phyloP scores from a whole-genome alignment of 1,139 yeast genomes.

The Yamadazyma oceani region DNA sequence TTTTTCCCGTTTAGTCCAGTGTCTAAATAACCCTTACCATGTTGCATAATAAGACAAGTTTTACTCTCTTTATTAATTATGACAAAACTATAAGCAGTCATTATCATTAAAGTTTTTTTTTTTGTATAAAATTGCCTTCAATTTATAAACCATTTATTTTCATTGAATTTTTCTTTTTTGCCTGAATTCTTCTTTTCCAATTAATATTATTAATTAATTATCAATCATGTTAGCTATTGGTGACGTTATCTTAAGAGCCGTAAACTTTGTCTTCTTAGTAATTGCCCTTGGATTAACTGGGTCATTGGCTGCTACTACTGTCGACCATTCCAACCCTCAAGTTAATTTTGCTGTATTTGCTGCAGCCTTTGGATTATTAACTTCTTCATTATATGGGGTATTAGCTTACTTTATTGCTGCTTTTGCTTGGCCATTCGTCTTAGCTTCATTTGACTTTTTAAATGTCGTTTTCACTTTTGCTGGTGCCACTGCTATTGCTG shows the following conservation, averaged over 20 bases:
- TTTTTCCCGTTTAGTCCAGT: conserved; percentile 1
- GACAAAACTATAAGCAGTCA: neutral
- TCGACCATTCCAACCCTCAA: conserved; percentile 62
- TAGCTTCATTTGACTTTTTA: conserved; percentile 76
- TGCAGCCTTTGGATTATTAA: conserved; percentile 78
- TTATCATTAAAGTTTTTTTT: conserved; percentile 1
- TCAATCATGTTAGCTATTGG: conserved; percentile 59
- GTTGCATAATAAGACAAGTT: too few species aligned
- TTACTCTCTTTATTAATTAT: too few species aligned
- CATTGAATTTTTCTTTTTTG: neutral
- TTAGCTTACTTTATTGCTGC: conserved; percentile 75
- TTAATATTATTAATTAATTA: neutral
- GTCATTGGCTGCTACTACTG: conserved; percentile 72
- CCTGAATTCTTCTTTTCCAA: too few species aligned
- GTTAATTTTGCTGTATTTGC: conserved; percentile 88
- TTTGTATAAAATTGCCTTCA: neutral
- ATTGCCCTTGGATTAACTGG: conserved; percentile 84
- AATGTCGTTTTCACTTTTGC: conserved; percentile 91
- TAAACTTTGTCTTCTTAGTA: conserved; percentile 73
- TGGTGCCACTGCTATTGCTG: conserved; percentile 93
- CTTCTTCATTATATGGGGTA: conserved; percentile 78
- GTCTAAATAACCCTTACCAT: conserved; percentile 1
- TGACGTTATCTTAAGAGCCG: conserved; percentile 70
- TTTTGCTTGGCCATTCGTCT: conserved; percentile 83
- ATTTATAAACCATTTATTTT: neutral